Conservation (phyloP, 768 basidiomycete species). For the Calocybe gangraenosa region DNA sequence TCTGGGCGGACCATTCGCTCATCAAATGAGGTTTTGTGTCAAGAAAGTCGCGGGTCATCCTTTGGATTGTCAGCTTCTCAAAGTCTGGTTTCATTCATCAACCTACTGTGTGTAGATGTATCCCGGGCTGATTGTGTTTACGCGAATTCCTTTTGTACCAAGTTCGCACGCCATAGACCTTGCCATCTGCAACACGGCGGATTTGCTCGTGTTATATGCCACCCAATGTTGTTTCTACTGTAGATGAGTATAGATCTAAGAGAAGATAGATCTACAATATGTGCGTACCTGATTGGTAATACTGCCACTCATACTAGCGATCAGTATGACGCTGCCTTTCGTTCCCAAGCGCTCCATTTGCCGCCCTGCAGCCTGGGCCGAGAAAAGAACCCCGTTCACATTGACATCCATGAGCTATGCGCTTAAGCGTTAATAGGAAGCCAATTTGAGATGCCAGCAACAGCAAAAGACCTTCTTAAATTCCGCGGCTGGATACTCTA, state of each 20-base stretch:
- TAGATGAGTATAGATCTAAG: no score
- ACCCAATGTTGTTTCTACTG: slow-evolving; percentile 63
- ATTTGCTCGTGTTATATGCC: slow-evolving; percentile 71
- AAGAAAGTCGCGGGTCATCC: slow-evolving; percentile 65
- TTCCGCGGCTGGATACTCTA: slow-evolving; percentile 53
- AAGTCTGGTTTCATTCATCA: no score
- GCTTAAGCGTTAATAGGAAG: no score
- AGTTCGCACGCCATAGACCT: slow-evolving; percentile 78
- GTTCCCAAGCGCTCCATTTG: slow-evolving; percentile 49
- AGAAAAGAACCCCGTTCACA: slow-evolving; percentile 52
- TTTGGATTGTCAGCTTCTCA: no score
- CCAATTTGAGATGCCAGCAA: slow-evolving; percentile 5
- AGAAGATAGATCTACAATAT: no score
- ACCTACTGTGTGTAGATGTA: slow-evolving; percentile 64
- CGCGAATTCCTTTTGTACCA: slow-evolving; percentile 57
- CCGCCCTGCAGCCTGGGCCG: slow-evolving; percentile 56
- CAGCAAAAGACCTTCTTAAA: slow-evolving; percentile 48
- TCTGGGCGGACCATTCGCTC: slow-evolving; percentile 53
- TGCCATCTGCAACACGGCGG: slow-evolving; percentile 74
- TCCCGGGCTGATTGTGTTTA: slow-evolving; percentile 70
- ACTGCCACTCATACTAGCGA: slow-evolving; percentile 58
- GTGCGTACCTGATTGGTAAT: slow-evolving; percentile 59
- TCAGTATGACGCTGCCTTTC: slow-evolving; percentile 53
- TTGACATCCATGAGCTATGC: slow-evolving; percentile 62
- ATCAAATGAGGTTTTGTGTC: slow-evolving; percentile 49